Evolutionary conservation across 2,329 filamentous ascomycete genomes (phyloP).

Genomic region (Calonectria pauciramosa): DNA sequence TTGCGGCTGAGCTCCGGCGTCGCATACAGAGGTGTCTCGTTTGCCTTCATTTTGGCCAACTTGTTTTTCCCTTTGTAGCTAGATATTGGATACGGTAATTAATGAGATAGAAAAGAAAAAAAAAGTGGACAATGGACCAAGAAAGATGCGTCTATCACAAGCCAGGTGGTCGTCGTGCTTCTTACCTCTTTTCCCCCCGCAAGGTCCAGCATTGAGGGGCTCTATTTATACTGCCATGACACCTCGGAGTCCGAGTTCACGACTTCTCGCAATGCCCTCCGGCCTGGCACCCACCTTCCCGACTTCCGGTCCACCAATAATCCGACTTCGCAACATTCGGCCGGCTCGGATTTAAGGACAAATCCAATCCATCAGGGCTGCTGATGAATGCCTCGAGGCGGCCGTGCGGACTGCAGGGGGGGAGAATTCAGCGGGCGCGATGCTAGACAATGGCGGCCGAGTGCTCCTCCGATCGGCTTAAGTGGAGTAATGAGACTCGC

Average conservation of each 20-base stretch:
- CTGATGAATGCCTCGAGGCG: neutral
- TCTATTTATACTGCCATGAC: neutral
- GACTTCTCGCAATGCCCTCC: slow-evolving; percentile 18
- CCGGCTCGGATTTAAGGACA: slow-evolving; percentile 25
- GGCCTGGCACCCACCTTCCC: slow-evolving; percentile 19
- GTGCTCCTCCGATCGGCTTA: neutral
- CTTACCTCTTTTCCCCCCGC: neutral
- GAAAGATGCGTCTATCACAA: neutral
- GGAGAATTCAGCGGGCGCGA: neutral
- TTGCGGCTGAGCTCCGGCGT: slow-evolving; percentile 56
- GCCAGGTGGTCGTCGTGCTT: neutral
- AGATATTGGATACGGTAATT: neutral
- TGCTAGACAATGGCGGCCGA: neutral
- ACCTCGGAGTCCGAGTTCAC: slow-evolving; percentile 36
- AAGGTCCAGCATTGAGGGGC: neutral
- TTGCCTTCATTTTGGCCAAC: slow-evolving; percentile 54
- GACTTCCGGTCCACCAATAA: slow-evolving; percentile 35
- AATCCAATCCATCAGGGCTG: neutral
- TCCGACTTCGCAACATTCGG: neutral
- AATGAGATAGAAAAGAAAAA: neutral
- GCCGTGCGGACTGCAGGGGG: neutral
- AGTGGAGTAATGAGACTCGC: neutral
- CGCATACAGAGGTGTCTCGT: slow-evolving; percentile 56
- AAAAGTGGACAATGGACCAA: neutral
- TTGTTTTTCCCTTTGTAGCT: neutral